These are phyloP conservation scores for Cupressus sempervirens DNA, from an alignment of 75 land plant species.

Conservation along the genomic window DNA sequence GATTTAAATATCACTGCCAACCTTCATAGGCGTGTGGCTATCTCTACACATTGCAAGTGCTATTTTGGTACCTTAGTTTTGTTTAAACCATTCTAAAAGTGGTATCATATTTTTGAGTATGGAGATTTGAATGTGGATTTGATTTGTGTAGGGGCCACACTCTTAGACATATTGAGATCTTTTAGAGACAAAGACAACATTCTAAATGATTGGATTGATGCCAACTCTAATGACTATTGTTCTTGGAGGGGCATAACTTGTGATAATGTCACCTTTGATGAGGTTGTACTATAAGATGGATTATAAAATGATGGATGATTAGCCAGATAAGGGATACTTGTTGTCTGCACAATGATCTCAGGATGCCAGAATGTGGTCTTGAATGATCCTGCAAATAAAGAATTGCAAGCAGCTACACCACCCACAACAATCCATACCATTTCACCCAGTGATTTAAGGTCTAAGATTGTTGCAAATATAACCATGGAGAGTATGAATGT, in stretches of 20 bases:
- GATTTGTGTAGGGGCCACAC: constrained; percentile 43
- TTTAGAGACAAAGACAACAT: constrained; percentile 70
- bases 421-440: too few species aligned
- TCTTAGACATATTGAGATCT: constrained; percentile 77
- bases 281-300: constrained; percentile 57
- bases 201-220: constrained; percentile 73
- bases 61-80: too few species aligned
- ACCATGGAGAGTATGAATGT: too few species aligned
- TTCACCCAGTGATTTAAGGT: too few species aligned
- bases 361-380: background rate
- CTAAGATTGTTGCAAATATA: too few species aligned
- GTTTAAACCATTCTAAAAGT: too few species aligned
- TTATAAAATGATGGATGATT: too few species aligned
- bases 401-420: too few species aligned
- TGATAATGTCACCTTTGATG: constrained; percentile 82
- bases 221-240: constrained; percentile 61
- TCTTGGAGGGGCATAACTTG: constrained; percentile 82
- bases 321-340: background rate
- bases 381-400: too few species aligned
- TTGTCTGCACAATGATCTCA: background rate
- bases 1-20: too few species aligned
- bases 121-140: background rate
- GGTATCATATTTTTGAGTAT: background rate
- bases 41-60: too few species aligned
- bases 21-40: too few species aligned